phyloP scores from a whole-genome alignment of 2,329 filamentous ascomycete species.

The Blumeriella jaapii region DNA sequence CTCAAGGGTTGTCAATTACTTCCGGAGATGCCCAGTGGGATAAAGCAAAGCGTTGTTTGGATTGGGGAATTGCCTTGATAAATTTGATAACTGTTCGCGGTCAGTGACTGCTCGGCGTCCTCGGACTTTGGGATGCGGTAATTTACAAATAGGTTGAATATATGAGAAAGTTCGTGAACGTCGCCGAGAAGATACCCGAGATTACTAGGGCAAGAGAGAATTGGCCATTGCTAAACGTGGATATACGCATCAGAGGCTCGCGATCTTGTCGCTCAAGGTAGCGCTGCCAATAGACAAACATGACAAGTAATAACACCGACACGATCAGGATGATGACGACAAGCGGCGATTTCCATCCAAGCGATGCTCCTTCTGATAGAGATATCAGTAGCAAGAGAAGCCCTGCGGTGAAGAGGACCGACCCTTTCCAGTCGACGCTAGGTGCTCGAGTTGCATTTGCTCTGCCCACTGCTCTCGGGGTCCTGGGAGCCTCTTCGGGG shows the following conservation, averaged over 20 bases:
- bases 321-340: constrained; percentile 46
- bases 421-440: constrained; percentile 57
- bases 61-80: constrained; percentile 49
- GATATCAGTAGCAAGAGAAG: constrained; percentile 54
- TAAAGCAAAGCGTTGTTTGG: constrained; percentile 57
- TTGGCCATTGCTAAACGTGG: constrained; percentile 45
- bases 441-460: constrained; percentile 19
- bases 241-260: constrained; percentile 54
- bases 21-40: constrained; percentile 52
- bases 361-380: constrained; percentile 56
- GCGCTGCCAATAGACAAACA: constrained; percentile 24
- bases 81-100: constrained; percentile 48
- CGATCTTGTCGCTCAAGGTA: constrained; percentile 40
- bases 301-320: constrained; percentile 35
- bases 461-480: constrained; percentile 21
- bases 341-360: constrained; percentile 55
- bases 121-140: background rate
- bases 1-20: constrained; percentile 6
- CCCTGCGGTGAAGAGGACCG: constrained; percentile 47
- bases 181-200: constrained; percentile 54
- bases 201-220: constrained; percentile 54
- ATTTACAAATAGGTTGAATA: constrained; percentile 50
- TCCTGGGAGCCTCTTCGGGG: no score
- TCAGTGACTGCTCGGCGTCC: background rate
- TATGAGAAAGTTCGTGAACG: constrained; percentile 57